phyloP scores from a whole-genome alignment of 179 eudicot genomes.

The Spergularia azorica region DNA sequence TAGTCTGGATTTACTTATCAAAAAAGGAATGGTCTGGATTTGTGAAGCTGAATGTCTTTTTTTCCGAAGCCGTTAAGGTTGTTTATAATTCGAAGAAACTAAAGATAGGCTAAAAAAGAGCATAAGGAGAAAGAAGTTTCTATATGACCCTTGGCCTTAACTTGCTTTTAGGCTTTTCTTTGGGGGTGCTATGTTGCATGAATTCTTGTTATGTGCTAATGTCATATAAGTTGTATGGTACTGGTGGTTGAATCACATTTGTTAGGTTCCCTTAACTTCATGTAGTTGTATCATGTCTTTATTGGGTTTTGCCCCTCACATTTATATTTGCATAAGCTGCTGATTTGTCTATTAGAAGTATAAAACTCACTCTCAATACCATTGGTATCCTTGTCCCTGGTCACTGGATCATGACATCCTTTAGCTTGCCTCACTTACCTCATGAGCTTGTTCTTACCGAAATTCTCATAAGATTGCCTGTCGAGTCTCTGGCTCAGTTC shows the following conservation, averaged over 20 bases:
- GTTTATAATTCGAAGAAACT: no score
- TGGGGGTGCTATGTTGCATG: not conserved
- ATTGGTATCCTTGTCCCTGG: not conserved
- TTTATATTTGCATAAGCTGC: not conserved
- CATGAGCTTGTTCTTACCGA: not conserved
- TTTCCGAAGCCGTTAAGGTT: no score
- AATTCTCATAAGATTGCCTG: not conserved
- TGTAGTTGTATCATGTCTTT: not conserved
- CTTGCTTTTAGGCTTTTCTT: not conserved
- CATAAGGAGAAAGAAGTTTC: no score
- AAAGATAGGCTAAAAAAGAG: no score
- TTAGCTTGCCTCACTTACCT: constrained; percentile 5
- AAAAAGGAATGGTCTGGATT: no score
- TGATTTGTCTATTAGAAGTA: not conserved
- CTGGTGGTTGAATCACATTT: not conserved
- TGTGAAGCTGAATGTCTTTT: no score
- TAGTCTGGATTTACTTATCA: no score
- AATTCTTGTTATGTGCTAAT: not conserved
- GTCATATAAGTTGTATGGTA: not conserved
- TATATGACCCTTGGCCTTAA: not conserved
- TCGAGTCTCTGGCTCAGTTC: constrained; percentile 1
- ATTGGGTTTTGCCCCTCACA: no score
- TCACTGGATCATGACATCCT: not conserved
- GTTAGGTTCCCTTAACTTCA: not conserved
- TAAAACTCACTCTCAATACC: not conserved